Percentiles rank a stretch among this genome's conserved stretches.
Evolutionary conservation across 768 basidiomycete species (phyloP).

Genomic region (Clavaria fumosa): DNA sequence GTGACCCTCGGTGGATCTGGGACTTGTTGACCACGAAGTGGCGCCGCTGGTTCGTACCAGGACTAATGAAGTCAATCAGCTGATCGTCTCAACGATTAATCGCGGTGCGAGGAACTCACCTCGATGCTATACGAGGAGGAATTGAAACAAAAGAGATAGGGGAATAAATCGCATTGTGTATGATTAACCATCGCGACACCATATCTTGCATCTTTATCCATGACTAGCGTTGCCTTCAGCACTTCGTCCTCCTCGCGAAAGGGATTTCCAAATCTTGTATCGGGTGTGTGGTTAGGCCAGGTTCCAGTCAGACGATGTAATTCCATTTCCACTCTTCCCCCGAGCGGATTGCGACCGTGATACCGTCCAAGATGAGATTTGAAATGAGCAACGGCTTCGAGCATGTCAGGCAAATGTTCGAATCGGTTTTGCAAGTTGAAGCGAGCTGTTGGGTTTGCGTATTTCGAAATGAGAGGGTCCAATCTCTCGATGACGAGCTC

Average conservation of each 20-base stretch:
- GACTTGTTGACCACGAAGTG: neutral
- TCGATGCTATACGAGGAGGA: constrained; percentile 21
- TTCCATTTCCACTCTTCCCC: constrained; percentile 14
- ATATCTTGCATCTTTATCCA: constrained; percentile 15
- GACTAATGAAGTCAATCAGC: constrained; percentile 2
- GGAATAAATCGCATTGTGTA: constrained; percentile 19
- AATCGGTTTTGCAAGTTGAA: neutral
- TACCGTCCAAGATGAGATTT: constrained; percentile 18
- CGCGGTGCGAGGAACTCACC: neutral
- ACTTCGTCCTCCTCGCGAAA: neutral
- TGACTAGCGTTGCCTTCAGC: neutral
- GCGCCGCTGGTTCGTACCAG: constrained; percentile 17
- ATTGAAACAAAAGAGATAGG: constrained; percentile 29
- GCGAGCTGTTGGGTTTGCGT: constrained; percentile 3
- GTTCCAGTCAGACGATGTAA: constrained; percentile 10
- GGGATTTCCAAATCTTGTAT: constrained; percentile 3
- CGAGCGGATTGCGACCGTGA: constrained; percentile 9
- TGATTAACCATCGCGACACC: constrained; percentile 24
- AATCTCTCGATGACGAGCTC: constrained; percentile 6
- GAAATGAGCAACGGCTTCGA: constrained; percentile 13
- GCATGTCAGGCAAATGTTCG: neutral
- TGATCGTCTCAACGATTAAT: neutral
- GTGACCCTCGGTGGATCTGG: constrained; percentile 8
- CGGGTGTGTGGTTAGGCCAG: neutral
- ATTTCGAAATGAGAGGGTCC: constrained; percentile 1